A percentile compares a stretch with the other conserved stretches of the same genome.
Conservation (phyloP, 345 rosid species). For the Eucalyptus dawsonii region DNA sequence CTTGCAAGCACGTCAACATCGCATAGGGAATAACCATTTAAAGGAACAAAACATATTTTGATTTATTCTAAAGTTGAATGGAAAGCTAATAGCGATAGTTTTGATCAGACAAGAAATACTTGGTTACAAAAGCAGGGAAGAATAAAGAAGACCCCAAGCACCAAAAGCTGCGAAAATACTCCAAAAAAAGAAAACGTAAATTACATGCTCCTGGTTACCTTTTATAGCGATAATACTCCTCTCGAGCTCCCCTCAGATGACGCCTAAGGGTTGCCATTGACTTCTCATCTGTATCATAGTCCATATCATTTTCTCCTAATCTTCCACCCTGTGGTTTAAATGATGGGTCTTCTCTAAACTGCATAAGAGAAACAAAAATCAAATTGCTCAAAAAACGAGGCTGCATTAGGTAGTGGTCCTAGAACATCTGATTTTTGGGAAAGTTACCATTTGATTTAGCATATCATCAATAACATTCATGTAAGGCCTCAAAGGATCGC, state of each 20-base stretch:
- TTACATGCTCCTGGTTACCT: constrained; percentile 31
- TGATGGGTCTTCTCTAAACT: constrained; percentile 89
- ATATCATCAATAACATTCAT: constrained; percentile 92
- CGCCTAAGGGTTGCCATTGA: constrained; percentile 99
- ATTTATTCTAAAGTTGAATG: not conserved
- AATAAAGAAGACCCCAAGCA: not conserved
- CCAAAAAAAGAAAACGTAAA: not conserved
- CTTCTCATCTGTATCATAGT: constrained; percentile 97
- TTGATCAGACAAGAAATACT: not conserved
- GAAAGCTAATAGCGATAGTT: not conserved
- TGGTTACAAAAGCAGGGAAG: not conserved
- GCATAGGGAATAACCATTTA: not conserved
- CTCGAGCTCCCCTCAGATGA: constrained; percentile 88
- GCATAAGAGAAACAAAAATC: constrained; percentile 8
- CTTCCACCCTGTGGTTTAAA: constrained; percentile 98
- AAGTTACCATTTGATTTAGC: constrained; percentile 73
- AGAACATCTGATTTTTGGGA: not conserved
- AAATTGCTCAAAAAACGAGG: not conserved
- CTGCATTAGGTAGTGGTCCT: not conserved
- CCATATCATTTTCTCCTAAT: constrained; percentile 99
- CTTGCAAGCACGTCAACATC: not conserved
- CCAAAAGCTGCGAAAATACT: not conserved
- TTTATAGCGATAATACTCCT: constrained; percentile 86
- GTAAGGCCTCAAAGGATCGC: constrained; percentile 93
- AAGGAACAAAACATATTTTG: not conserved